Evolutionary conservation across 306 rosid species (phyloP), one percentile per base, ranked within the genome.

Genomic region (Inga oerstediana): DNA sequence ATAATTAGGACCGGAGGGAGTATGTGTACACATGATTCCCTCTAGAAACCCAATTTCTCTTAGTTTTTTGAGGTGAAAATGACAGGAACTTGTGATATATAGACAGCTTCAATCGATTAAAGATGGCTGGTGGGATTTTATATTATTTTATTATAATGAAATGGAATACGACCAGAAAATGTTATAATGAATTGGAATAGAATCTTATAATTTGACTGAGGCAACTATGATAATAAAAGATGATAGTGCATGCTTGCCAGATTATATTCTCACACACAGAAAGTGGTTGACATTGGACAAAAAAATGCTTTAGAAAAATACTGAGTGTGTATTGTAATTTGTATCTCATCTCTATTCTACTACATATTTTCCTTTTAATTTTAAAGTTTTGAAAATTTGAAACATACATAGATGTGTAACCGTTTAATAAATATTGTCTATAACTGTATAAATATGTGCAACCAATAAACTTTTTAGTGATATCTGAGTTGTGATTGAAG

Each of bases 131-230:
- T 17, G 65, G 3, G 44, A 6, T 32, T 66, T 17, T 67, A 34
- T 67, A 62, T 27, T 17, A 8, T 59, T 34, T 74, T 74, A 64
- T 30, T 65, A 32, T 80, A 45, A 34, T 13, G 51, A 80, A 37
- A 56, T 54, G 78, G 81, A 80, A 75, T 75, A 5, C 41, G 41
- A 5, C 41, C 41, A 37, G 5, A 37, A 37, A 5, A 37, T 37
- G 41, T 30, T 65, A n/a, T 80, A 45, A 34, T 19, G 51, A 80
- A 24, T 68, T 54, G 78, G 81, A 80, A 75, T 75, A 69, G 68
- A 84, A 80, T 84, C 58, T 75, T 8, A 74, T 56, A 81, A 43
- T 67, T 75, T 75, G 72, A 82, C 62, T 54, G 8, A 20, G 49
- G 41, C 62, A 30, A 76, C 19, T 39, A 37, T 22, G 69, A 64